These are phyloP conservation scores for Salvia rosmarinus DNA, from an alignment of 257 asterid species.

Conservation along the genomic window DNA sequence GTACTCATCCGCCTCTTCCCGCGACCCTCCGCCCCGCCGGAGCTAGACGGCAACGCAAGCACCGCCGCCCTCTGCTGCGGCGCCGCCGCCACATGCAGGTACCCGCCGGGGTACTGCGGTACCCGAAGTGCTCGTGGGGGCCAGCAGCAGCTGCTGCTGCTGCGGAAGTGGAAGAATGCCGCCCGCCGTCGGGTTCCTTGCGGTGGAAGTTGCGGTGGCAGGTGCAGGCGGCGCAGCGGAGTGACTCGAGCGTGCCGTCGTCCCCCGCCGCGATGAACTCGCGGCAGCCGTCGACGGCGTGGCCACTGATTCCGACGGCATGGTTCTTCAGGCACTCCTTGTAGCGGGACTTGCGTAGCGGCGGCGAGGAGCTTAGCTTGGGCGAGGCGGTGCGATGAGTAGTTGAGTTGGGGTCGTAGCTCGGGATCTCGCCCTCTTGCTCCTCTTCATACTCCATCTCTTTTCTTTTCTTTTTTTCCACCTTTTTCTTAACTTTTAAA, in stretches of 20 bases:
- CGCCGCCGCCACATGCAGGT: conserved; percentile 49
- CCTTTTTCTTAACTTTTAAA: conserved; percentile 37
- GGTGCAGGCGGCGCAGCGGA: conserved; percentile 74
- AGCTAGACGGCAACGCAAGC: conserved; percentile 66
- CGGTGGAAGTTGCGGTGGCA: conserved; percentile 93
- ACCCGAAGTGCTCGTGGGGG: conserved; percentile 50
- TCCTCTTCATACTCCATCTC: conserved; percentile 67
- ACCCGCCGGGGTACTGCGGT: conserved; percentile 55
- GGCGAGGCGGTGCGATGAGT: conserved; percentile 37
- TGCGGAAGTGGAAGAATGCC: conserved; percentile 32
- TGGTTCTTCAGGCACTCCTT: conserved; percentile 71
- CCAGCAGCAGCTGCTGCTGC: conserved; percentile 45
- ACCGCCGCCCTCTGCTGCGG: conserved; percentile 40
- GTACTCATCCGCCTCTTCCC: conserved; percentile 55
- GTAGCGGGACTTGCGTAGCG: conserved; percentile 55
- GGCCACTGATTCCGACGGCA: conserved; percentile 69
- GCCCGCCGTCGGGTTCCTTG: conserved; percentile 43
- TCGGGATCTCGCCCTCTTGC: conserved; percentile 57
- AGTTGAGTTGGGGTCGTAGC: conserved; percentile 47
- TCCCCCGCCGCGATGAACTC: conserved; percentile 78
- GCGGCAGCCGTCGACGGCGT: conserved; percentile 84
- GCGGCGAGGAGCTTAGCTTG: conserved; percentile 25
- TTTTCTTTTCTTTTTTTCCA: neutral
- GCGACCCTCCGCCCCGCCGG: conserved; percentile 44
- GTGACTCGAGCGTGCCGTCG: conserved; percentile 61